Base-by-base conservation (phyloP, 495 filamentous ascomycete species). In the Cryomyces antarcticus region DNA sequence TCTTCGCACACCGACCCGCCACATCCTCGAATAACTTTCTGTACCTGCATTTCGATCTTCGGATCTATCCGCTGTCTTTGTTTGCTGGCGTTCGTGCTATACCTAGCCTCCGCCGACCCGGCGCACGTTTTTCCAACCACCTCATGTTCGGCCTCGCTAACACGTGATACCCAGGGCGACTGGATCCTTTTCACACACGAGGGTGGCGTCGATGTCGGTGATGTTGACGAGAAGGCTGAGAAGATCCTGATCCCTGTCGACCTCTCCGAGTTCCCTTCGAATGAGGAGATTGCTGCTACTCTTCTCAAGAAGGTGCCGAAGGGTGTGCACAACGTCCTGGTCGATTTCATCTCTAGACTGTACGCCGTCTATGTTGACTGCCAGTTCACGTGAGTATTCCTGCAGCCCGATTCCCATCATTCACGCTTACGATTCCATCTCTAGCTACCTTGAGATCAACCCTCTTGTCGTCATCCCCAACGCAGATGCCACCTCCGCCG, bases 131-230 rank as follows among this genome's bases (percentile, higher is more conserved):
- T 24, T 13, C 33, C 33, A 13, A 13, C 12, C 9, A 10, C 33
- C 12, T 36, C 33, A 36, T 1, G 33, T 36, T 9, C 33, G 3
- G 24, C 27, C 29, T 39, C 12, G 38, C 47, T 46, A 42, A 47
- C 40, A 34, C 31, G 29, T 36, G 42, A 47, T 46, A n/a, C 33
- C 7, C 59, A 97, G 89, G 89, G 92, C 57, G 89, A 99, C 65
- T 94, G 84, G 83, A 95, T 99, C 63, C 83, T 96, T 56, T 97
- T 97, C 72, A 93, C 84, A 49, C 83, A 96, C 65, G 92, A 99
- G 66, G 89, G 89, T 70, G 89, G 89, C 77, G 88, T 99, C 49
- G 89, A 97, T 62, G 89, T 97, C 57, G 89, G 89, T 62, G 89
- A 97, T 80, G 89, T 97, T 46, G 89, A 97, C 57, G 84, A 77